Conservation (phyloP, 495 filamentous ascomycete genomes). For the Durotheca rogersii region DNA sequence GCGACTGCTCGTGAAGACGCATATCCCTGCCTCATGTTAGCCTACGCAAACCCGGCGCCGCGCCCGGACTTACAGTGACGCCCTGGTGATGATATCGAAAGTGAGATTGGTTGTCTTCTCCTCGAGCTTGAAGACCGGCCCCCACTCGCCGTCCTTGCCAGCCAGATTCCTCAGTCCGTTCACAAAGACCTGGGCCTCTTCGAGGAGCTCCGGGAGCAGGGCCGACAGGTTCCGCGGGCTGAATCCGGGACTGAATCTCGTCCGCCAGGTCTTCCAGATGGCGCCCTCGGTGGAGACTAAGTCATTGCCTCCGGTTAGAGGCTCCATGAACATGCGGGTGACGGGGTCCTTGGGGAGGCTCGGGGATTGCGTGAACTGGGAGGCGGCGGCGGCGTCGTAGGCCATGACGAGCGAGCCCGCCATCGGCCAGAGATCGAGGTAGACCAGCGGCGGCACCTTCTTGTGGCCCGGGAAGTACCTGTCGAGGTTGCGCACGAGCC, state of each 20-base stretch:
- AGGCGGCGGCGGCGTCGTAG: slow-evolving; percentile 39
- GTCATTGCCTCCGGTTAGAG: slow-evolving; percentile 34
- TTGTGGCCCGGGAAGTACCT: slow-evolving; percentile 34
- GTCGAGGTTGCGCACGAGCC: slow-evolving; percentile 26
- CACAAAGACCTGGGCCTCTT: slow-evolving; percentile 39
- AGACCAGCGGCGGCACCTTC: slow-evolving; percentile 35
- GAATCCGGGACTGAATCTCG: slow-evolving; percentile 44
- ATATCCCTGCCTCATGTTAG: slow-evolving; percentile 29
- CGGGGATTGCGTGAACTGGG: slow-evolving; percentile 30
- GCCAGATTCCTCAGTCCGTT: slow-evolving; percentile 33
- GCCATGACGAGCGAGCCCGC: slow-evolving; percentile 33
- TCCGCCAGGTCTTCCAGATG: slow-evolving; percentile 42
- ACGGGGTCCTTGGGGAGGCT: slow-evolving; percentile 25
- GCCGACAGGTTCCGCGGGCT: slow-evolving; percentile 39
- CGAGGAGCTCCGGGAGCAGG: slow-evolving; percentile 42
- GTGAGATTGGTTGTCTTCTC: slow-evolving; percentile 36
- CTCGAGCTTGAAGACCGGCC: slow-evolving; percentile 39
- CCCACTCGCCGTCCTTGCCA: slow-evolving; percentile 25
- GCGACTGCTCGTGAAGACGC: slow-evolving; percentile 29
- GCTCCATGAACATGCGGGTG: slow-evolving; percentile 17
- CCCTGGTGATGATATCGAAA: slow-evolving; percentile 41
- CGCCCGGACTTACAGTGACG: slow-evolving; percentile 33
- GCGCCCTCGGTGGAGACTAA: slow-evolving; percentile 38
- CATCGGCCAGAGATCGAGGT: slow-evolving; percentile 52
- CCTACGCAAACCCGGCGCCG: not conserved